Evolutionary conservation across 2,329 filamentous ascomycete genomes (phyloP).

Genomic region (Calonectria crousiana): DNA sequence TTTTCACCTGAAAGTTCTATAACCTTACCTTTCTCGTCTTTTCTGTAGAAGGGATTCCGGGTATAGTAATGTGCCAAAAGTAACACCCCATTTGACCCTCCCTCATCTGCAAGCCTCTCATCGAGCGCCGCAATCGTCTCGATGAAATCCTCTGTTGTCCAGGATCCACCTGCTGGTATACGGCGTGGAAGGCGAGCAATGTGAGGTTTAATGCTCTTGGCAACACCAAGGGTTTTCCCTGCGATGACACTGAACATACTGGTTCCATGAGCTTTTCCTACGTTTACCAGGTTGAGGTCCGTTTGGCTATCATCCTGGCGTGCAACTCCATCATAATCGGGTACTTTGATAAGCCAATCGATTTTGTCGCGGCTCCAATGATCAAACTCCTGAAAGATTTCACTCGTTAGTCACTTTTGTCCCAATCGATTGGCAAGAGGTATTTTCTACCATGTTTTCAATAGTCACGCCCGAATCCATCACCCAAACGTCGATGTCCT

Average conservation of each 20-base stretch:
- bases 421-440: not conserved
- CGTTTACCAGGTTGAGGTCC: not conserved
- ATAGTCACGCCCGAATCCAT: not conserved
- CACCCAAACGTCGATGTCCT: conserved; percentile 16
- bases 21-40: not conserved
- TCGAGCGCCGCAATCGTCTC: not conserved
- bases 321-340: not conserved
- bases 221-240: conserved; percentile 2
- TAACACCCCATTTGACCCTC: not conserved
- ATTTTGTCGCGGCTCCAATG: not conserved
- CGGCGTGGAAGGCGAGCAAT: not conserved
- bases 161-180: not conserved
- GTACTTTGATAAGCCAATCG: not conserved
- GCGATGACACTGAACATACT: not conserved
- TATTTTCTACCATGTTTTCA: not conserved
- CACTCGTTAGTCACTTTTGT: not conserved
- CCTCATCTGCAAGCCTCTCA: not conserved
- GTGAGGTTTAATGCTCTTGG: conserved; percentile 1
- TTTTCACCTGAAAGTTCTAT: no score
- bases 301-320: conserved; percentile 2
- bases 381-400: not conserved
- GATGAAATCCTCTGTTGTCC: not conserved
- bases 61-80: not conserved
- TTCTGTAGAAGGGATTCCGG: not conserved
- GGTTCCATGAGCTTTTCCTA: not conserved